Evolutionary conservation across 2,329 filamentous ascomycete species (phyloP).

Genomic region (Pestalotiopsis sp.): DNA sequence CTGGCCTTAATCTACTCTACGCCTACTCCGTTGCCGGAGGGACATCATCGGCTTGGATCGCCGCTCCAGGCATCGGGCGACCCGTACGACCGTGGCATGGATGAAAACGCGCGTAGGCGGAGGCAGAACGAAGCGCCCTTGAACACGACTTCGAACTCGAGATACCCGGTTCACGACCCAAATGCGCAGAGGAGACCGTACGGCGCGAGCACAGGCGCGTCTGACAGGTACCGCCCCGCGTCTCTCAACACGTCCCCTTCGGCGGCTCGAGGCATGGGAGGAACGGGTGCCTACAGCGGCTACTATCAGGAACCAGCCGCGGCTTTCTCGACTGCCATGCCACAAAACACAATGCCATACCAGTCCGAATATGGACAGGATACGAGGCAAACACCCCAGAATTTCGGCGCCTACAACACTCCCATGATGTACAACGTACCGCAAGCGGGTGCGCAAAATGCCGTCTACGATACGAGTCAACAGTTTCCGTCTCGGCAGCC

Average conservation of each 20-base stretch:
- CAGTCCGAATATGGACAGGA: slow-evolving; percentile 69
- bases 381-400: slow-evolving; percentile 53
- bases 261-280: slow-evolving; percentile 54
- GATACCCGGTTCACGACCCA: slow-evolving; percentile 55
- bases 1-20: slow-evolving; percentile 66
- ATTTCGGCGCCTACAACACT: slow-evolving; percentile 62
- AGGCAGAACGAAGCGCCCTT: slow-evolving; percentile 75
- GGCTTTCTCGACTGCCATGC: slow-evolving; percentile 59
- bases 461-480: slow-evolving; percentile 76
- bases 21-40: slow-evolving; percentile 66
- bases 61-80: slow-evolving; percentile 57
- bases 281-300: slow-evolving; percentile 57
- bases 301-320: slow-evolving; percentile 61
- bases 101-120: slow-evolving; percentile 73
- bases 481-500: slow-evolving; percentile 78
- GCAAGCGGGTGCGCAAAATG: slow-evolving; percentile 61
- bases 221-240: slow-evolving; percentile 54
- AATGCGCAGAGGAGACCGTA: slow-evolving; percentile 51
- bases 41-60: slow-evolving; percentile 62
- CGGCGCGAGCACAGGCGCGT: slow-evolving; percentile 43
- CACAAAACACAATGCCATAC: slow-evolving; percentile 53
- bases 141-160: slow-evolving; percentile 61
- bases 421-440: slow-evolving; percentile 81
- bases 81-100: slow-evolving; percentile 69
- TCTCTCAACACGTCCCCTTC: slow-evolving; percentile 53